Evolutionary conservation across 2,329 filamentous ascomycete genomes (phyloP), one percentile per base, ranked within the genome.

Genomic region (Ustulina deusta): DNA sequence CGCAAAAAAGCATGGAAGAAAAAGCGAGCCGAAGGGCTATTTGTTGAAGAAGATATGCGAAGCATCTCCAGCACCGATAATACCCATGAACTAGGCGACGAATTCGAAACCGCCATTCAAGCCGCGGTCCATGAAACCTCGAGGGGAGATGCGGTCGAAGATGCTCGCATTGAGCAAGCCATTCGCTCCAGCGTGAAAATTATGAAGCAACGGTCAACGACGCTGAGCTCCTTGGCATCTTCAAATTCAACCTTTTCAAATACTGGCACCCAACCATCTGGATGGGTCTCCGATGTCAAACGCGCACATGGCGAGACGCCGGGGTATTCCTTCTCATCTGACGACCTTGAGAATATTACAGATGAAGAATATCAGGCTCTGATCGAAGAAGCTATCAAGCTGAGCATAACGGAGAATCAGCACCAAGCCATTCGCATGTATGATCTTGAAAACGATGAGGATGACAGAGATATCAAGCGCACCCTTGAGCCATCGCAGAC

Each of bases 91-190:
- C 82, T 86, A n/a, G 83, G 87, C 38, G 83, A 84, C 1, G 90
- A 91, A 64, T 86, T 93, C 48, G 92, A 95, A 76, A 83, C 86
- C 48, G 92, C 92, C 0, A 95, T 96, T 65, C 86, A 85, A 61
- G 83, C 83, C 11, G 92, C 91, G 0, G 90, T 96, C 0, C 81
- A 83, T 7, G 86, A 91, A 75, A 93, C 91, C 0, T 94, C 91
- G 0, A 84, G 82, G 0, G 92, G 93, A 11, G 85, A 95, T 69
- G 76, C 84, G 0, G 84, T 88, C 22, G 91, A 96, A 77, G 93
- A 96, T 74, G 85, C 84, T 25, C 83, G 87, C 66, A 85, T 97
- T 55, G 93, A 94, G 75, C 84, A 87, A 22, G 92, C 92, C 0
- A 91, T 97, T 58, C 85, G 91, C 15, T 89, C 91, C 5, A 93